Evolutionary conservation across 768 basidiomycete genomes (phyloP).

Genomic region (Ephemerocybe angulata): DNA sequence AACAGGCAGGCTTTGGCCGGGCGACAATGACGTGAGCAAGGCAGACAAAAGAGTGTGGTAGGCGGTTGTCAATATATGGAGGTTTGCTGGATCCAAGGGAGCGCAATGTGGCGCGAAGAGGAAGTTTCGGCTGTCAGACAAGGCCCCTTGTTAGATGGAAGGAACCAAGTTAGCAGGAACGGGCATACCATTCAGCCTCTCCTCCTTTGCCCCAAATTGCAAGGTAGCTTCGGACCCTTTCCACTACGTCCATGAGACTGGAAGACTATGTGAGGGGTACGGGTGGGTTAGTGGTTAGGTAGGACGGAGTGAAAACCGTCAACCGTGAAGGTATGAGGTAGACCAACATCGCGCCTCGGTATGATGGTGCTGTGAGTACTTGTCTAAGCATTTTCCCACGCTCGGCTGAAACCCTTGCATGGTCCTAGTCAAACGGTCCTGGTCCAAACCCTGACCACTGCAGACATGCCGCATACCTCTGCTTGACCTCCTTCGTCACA

Average conservation of each 20-base stretch:
- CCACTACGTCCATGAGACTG: slow-evolving; percentile 69
- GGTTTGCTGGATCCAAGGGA: slow-evolving; percentile 46
- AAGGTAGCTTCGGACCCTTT: slow-evolving; percentile 47
- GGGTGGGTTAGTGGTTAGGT: too few species aligned
- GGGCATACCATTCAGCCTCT: slow-evolving; percentile 55
- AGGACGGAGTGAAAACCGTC: too few species aligned
- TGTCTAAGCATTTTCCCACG: too few species aligned
- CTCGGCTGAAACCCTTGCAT: too few species aligned
- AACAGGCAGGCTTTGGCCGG: slow-evolving; percentile 43
- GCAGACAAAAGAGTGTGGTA: slow-evolving; percentile 69
- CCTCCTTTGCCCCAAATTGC: slow-evolving; percentile 57
- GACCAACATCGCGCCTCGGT: too few species aligned
- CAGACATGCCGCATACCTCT: too few species aligned
- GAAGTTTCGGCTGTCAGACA: slow-evolving; percentile 51
- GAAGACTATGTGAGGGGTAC: too few species aligned
- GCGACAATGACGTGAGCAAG: slow-evolving; percentile 53
- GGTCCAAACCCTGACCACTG: too few species aligned
- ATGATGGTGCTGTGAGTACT: too few species aligned
- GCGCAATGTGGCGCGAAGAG: slow-evolving; percentile 59
- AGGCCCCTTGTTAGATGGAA: slow-evolving; percentile 15
- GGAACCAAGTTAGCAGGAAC: not conserved
- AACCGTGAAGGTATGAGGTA: too few species aligned
- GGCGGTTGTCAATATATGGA: slow-evolving; percentile 58
- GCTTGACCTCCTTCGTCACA: too few species aligned
- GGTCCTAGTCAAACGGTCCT: too few species aligned